Evolutionary conservation across 2,329 filamentous ascomycete species (phyloP).

Genomic region (Alternaria incomplexa): DNA sequence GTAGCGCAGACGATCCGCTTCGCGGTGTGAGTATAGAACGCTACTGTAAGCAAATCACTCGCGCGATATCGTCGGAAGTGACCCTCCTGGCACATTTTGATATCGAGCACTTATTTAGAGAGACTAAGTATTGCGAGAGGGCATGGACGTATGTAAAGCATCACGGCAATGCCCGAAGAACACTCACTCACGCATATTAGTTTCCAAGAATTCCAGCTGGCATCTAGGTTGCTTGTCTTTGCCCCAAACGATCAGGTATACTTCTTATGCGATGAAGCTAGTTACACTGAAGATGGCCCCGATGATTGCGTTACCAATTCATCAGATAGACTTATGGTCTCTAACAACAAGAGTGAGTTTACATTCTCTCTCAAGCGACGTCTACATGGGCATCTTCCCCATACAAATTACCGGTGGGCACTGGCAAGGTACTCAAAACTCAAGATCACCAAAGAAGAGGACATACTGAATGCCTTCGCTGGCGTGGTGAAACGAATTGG

Average conservation of each 20-base stretch:
- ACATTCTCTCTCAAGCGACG: neutral
- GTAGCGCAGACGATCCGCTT: neutral
- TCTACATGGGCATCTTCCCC: neutral
- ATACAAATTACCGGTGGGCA: neutral
- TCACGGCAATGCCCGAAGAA: neutral
- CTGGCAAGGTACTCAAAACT: no score
- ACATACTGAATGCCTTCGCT: fast-evolving
- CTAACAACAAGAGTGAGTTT: neutral
- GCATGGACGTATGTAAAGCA: neutral
- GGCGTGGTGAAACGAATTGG: neutral
- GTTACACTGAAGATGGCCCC: neutral
- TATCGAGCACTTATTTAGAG: neutral
- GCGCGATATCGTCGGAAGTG: neutral
- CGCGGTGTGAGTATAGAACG: fast-evolving
- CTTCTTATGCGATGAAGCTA: neutral
- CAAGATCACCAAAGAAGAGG: neutral
- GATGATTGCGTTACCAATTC: no score
- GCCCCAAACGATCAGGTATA: neutral
- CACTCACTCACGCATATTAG: neutral
- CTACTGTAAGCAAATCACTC: neutral
- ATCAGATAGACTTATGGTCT: neutral
- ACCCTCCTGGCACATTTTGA: neutral
- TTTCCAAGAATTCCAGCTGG: neutral
- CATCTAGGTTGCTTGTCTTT: neutral
- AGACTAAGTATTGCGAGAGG: fast-evolving